Conservation (phyloP, 768 basidiomycete genomes). For the Mycena leptocephala region DNA sequence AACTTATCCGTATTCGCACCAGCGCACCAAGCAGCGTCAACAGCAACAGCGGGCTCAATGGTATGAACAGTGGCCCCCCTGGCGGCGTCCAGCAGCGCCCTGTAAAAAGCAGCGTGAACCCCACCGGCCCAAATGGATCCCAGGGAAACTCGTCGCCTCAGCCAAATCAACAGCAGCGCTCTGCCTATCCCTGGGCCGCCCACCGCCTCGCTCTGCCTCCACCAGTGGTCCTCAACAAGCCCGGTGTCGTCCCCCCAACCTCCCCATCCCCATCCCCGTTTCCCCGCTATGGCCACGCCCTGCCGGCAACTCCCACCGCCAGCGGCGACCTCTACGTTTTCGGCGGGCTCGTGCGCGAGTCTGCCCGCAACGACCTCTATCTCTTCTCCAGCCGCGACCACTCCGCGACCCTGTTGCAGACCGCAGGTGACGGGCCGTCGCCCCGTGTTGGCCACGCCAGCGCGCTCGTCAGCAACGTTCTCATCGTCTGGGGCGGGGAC, state of each 20-base stretch:
- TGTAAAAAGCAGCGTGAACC: neutral
- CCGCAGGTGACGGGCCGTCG: constrained; percentile 89
- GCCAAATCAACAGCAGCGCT: constrained; percentile 53
- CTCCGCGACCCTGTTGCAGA: constrained; percentile 87
- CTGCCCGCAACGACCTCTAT: constrained; percentile 94
- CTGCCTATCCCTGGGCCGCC: constrained; percentile 89
- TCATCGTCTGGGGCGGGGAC: constrained; percentile 99
- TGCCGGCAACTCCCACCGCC: constrained; percentile 84
- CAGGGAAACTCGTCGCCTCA: constrained; percentile 31
- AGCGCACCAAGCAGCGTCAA: constrained; percentile 40
- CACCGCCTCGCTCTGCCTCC: constrained; percentile 81
- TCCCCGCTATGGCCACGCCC: constrained; percentile 95
- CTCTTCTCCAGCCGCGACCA: constrained; percentile 88
- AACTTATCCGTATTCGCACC: constrained; percentile 22
- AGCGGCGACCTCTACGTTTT: constrained; percentile 96
- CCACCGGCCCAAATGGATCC: neutral
- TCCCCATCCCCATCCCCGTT: constrained; percentile 91
- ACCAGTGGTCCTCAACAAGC: constrained; percentile 75
- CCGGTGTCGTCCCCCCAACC: constrained; percentile 74
- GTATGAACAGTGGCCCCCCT: neutral
- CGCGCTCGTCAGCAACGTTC: constrained; percentile 94
- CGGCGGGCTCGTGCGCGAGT: constrained; percentile 95
- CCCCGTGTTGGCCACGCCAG: constrained; percentile 97
- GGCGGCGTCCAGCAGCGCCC: constrained; percentile 25
- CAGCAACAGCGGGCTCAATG: constrained; percentile 36